These are phyloP conservation scores for Verticillium longisporum DNA, from an alignment of 2,329 filamentous ascomycete genomes.

Conservation along the genomic window DNA sequence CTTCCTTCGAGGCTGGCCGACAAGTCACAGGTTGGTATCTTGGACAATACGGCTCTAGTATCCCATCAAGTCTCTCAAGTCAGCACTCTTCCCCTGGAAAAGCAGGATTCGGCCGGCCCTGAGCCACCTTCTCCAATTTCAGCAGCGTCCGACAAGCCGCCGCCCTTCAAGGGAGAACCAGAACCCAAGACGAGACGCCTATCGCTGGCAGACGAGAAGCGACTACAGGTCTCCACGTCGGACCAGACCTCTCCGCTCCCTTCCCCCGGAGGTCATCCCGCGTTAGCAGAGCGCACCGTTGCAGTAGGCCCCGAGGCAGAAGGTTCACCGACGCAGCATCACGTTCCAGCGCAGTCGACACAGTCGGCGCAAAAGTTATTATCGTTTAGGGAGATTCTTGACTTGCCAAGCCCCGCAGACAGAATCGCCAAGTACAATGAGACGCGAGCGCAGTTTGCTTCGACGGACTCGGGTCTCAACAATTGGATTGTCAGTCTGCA, in stretches of 20 bases:
- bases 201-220: constrained; percentile 39
- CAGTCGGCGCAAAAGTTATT: constrained; percentile 31
- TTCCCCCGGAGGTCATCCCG: constrained; percentile 31
- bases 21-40: not conserved
- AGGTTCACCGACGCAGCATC: constrained; percentile 8
- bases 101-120: constrained; percentile 14
- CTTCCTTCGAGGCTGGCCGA: not conserved
- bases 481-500: constrained; percentile 46
- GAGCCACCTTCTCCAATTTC: constrained; percentile 40
- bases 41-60: constrained; percentile 6
- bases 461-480: constrained; percentile 67
- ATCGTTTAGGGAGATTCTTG: constrained; percentile 71
- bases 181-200: constrained; percentile 16
- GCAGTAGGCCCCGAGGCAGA: constrained; percentile 7
- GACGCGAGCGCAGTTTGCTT: constrained; percentile 63
- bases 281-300: constrained; percentile 8
- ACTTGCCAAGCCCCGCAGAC: constrained; percentile 56
- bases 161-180: constrained; percentile 7
- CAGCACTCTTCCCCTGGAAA: constrained; percentile 22
- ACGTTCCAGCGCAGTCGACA: not conserved
- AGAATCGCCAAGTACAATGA: constrained; percentile 69
- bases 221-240: constrained; percentile 19
- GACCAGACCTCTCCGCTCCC: constrained; percentile 26
- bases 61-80: constrained; percentile 29
- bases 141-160: constrained; percentile 21